Evolutionary conservation across 768 basidiomycete species (phyloP), one percentile per base, ranked within the genome.

Genomic region (Crassisporium funariophilum): DNA sequence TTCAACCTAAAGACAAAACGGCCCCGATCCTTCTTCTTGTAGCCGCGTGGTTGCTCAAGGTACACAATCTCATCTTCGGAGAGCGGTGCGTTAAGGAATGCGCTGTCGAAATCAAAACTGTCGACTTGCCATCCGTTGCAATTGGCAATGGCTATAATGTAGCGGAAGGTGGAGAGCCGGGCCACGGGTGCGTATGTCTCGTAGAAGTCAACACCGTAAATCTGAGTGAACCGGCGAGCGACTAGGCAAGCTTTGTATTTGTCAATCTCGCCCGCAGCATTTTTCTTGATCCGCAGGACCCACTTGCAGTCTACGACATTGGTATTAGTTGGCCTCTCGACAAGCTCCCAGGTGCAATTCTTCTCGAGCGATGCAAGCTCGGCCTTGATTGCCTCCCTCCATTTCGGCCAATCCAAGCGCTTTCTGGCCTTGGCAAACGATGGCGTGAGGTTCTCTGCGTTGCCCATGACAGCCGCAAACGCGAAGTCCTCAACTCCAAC

Each of bases 281-380:
- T 67, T n/a, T 53, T 35, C 50, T 81, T 79, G n/a, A 60, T 44
- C 6, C 51, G 51, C 49, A 66, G 77, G 2, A 77, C 73, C 72
- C 72, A 77, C 13, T 63, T 63, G 24, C 44, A 58, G 2, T 66
- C 64, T 5, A 77, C 55, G 4, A 65, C 13, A 22, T 70, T 72
- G 27, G 27, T 13, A 29, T 29, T 29, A 7, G 27, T 7, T 7
- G 27, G 27, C 13, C 13, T 7, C 13, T 29, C 13, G 7, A 29
- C 27, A 7, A 29, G 27, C 27, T 7, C 13, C 8, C 13, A 29
- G 13, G 27, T 29, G 7, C 13, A 7, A 29, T 7, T 7, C 13
- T 29, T 29, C 27, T 29, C 27, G 7, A 29, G 13, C 8, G 7
- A 7, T 7, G 7, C 13, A 13, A 29, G 27, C 27, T 29, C 27